Base-by-base conservation (phyloP, 345 rosid genomes). In the Euphorbia pulcherrima region DNA sequence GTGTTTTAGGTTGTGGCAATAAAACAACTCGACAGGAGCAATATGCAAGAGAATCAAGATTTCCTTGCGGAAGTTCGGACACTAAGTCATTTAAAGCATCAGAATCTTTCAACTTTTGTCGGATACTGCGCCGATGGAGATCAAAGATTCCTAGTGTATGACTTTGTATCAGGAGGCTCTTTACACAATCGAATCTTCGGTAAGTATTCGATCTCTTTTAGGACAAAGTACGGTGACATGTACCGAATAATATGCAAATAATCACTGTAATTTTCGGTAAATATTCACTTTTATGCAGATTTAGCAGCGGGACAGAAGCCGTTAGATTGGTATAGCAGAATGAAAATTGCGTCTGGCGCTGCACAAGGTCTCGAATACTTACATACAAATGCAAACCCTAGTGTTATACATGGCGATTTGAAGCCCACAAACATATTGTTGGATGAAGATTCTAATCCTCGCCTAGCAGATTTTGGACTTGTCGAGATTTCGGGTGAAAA, bases 51-150 rank as follows among this genome's bases (percentile, higher is more conserved):
- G 27, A 82, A 67, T 78, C 81, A 80, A 67, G 89, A 88, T 65
- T 88, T 88, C 62, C 85, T 84, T 44, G 75, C 64, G 39, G 89
- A 84, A 73, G 89, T 86, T 54, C 10, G 63, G 57, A 67, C 67
- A 37, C 66, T 88, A 39, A 80, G 88, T 57, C 83, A 68, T 46
- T 69, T 85, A 14, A 75, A 83, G 60, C 90, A 86, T 70, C 84
- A 75, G 0, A 83, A 88, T 76, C 82, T 88, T 24, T 80, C 83
- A 37, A 81, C 79, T 63, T 81, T 88, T 30, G 53, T 86, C 10
- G 94, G 94, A n/a, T 88, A 88, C 54, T 86, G 94, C 29, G 87
- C 87, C 7, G 91, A 86, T 74, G 94, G 94, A n/a, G 94, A 88
- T 65, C 91, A 86, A 71, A 83, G 89, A 50, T 82, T 88, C 52